A percentile compares a stretch with the other conserved stretches of the same genome.
Conservation (phyloP, 2,329 filamentous ascomycete genomes). For the Reticulascus tulasneorum region DNA sequence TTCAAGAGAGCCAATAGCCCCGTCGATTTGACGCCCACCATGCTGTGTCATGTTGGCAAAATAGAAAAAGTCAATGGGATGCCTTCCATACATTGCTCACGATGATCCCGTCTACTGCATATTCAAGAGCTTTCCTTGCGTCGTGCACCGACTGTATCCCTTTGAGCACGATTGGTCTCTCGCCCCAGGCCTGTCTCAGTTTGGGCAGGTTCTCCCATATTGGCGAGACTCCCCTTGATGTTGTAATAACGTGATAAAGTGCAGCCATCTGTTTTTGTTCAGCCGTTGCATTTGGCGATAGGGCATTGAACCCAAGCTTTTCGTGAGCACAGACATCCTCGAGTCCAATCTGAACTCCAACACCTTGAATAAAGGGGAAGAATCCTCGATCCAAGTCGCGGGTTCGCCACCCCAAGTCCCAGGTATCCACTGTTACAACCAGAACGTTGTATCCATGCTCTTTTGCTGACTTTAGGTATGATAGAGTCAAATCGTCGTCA, state of each 20-base stretch:
- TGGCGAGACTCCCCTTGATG: background rate
- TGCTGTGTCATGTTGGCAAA: no score
- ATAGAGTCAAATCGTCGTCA: conserved; percentile 55
- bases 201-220: background rate
- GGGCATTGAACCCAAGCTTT: background rate
- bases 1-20: conserved; percentile 48
- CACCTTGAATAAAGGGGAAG: no score
- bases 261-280: no score
- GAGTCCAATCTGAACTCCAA: conserved; percentile 4
- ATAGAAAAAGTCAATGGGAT: no score
- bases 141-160: conserved; percentile 59
- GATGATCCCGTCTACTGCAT: conserved; percentile 57
- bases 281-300: no score
- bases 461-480: conserved; percentile 51
- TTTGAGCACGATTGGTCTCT: conserved; percentile 57
- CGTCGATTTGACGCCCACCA: conserved; percentile 45
- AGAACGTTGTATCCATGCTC: conserved; percentile 52
- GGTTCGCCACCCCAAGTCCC: conserved; percentile 60
- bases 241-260: no score
- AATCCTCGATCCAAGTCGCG: no score
- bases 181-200: conserved; percentile 28
- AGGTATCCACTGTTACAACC: conserved; percentile 60
- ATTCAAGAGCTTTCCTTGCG: conserved; percentile 51
- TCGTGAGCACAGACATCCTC: conserved; percentile 3
- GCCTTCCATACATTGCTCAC: conserved; percentile 59